phyloP scores from a whole-genome alignment of 1,284 basidiomycete genomes.

The Ceratobasidium sp. region DNA sequence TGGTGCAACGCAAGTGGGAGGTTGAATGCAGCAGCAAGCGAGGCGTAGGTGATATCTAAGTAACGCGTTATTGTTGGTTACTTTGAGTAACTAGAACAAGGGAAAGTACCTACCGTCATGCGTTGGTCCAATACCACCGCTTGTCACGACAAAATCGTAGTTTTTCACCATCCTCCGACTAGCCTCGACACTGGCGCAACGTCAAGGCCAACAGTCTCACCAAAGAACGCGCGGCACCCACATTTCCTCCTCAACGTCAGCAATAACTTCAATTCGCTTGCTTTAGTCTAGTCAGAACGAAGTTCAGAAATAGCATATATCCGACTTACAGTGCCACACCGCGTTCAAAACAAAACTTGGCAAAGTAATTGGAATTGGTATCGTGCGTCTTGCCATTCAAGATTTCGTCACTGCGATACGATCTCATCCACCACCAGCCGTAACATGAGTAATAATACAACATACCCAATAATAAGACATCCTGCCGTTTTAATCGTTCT shows the following conservation, averaged over 20 bases:
- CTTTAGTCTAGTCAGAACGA: conserved; percentile 51
- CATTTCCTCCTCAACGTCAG: conserved; percentile 92
- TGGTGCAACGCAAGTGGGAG: conserved; percentile 76
- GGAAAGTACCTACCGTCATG: conserved; percentile 67
- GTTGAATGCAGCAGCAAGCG: conserved; percentile 84
- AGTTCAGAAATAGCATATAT: conserved; percentile 5
- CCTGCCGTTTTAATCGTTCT: conserved; percentile 73
- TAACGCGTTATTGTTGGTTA: not conserved
- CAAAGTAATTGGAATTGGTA: conserved; percentile 67
- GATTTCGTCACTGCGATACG: conserved; percentile 72
- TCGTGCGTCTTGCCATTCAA: conserved; percentile 89
- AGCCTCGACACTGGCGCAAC: conserved; percentile 71
- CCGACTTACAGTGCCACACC: conserved; percentile 81
- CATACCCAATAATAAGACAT: conserved; percentile 76
- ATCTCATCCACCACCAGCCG: not conserved
- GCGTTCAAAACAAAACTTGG: conserved; percentile 81
- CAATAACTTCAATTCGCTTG: conserved; percentile 88
- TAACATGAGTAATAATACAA: conserved; percentile 24
- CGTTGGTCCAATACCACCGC: conserved; percentile 78
- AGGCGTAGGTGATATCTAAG: conserved; percentile 86
- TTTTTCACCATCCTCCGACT: conserved; percentile 78
- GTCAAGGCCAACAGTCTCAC: conserved; percentile 11
- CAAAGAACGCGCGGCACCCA: conserved; percentile 50
- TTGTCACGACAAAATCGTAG: conserved; percentile 89
- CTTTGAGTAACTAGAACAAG: not conserved